Conservation (phyloP, 768 basidiomycete genomes). For the Boletellus ananas region DNA sequence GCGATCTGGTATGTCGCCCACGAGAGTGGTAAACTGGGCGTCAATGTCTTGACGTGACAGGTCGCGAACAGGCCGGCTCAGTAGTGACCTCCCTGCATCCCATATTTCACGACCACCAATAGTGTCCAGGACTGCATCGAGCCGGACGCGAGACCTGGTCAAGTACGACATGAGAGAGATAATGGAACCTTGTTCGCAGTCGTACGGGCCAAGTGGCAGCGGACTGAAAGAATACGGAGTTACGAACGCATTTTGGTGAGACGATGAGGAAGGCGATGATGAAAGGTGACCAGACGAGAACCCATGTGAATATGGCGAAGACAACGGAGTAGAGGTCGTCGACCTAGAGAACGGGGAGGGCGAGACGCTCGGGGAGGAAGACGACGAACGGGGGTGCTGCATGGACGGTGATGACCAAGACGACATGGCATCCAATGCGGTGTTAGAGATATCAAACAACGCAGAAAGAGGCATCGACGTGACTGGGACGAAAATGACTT, state of each 20-base stretch:
- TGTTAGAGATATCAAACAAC: constrained; percentile 19
- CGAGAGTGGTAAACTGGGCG: constrained; percentile 73
- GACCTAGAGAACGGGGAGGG: constrained; percentile 34
- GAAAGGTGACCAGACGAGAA: constrained; percentile 26
- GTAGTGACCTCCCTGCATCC: constrained; percentile 64
- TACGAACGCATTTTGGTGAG: constrained; percentile 22
- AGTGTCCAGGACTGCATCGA: constrained; percentile 83
- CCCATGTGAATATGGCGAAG: constrained; percentile 26
- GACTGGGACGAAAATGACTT: constrained; percentile 59
- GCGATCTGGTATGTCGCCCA: constrained; percentile 65
- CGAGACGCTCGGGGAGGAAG: constrained; percentile 31
- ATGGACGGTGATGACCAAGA: constrained; percentile 26
- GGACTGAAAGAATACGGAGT: constrained; percentile 29
- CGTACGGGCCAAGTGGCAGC: constrained; percentile 29
- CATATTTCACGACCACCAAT: constrained; percentile 78
- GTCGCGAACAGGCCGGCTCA: constrained; percentile 36
- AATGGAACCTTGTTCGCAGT: constrained; percentile 24
- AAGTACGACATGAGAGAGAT: constrained; percentile 26
- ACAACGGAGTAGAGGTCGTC: constrained; percentile 28
- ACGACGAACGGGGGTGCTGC: constrained; percentile 22
- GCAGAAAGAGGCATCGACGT: constrained; percentile 20
- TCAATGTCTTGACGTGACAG: constrained; percentile 28
- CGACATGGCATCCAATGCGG: constrained; percentile 15
- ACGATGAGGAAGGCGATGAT: constrained; percentile 23
- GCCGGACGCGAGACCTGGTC: constrained; percentile 33